Evolutionary conservation across 495 filamentous ascomycete genomes (phyloP), one percentile per base, ranked within the genome.

Genomic region (Wilcoxina mikolae): DNA sequence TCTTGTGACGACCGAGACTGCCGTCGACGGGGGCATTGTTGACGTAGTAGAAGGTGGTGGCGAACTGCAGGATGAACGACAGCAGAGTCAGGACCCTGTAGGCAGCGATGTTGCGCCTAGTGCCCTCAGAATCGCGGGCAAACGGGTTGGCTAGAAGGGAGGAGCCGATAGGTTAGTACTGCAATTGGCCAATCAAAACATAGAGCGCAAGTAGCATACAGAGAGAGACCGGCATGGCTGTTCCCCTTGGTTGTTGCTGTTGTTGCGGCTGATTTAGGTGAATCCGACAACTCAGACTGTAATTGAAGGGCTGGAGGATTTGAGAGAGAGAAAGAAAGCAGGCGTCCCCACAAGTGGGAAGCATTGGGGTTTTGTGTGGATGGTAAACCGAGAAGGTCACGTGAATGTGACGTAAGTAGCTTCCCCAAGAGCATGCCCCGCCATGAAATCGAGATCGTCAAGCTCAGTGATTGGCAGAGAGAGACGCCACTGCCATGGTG

Each of bases 81-180:
- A 88, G 49, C 17, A 79, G 69, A 4, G 84, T 84, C 35, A 85
- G 65, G 60, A 85, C 64, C 58, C 83, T 83, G 73, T 90, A 79
- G 22, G 71, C 60, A 62, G 29, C 63, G 66, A 28, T 70, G 71
- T 38, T 57, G 65, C 31, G 62, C 65, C 60, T 59, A 65, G 52
- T 67, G 67, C 29, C 44, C 52, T 59, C 68, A 67, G 61, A 60
- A 65, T 56, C 54, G 69, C 52, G 67, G 59, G 17, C 47, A 64
- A 39, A 69, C 58, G 51, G 70, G 61, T 58, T 59, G 48, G 33
- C 64, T 73, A 29, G 23, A 23, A n/a, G 7, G 43, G 15, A 20
- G 3, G n/a, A n/a, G n/a, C n/a, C n/a, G n/a, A n/a, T n/a, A 2
- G 15, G 23, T 15, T 25, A 49, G 23, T 27, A 24, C n/a, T 12